phyloP scores from a whole-genome alignment of 1,284 basidiomycete genomes.

The Thecaphora thlaspeos region DNA sequence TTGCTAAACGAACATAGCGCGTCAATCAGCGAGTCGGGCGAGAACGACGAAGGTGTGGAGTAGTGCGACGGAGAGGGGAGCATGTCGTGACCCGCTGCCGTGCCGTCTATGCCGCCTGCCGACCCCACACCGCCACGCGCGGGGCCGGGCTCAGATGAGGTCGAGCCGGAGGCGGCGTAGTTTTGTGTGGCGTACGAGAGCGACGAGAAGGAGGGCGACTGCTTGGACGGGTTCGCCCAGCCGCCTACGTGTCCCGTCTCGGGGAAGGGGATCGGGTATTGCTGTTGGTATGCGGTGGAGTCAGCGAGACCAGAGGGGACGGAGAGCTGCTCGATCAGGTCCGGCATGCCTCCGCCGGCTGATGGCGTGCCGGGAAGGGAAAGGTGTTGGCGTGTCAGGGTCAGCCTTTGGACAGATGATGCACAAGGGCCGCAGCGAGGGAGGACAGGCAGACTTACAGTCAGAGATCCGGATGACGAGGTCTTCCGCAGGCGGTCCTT shows the following conservation, averaged over 20 bases:
- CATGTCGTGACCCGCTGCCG: not conserved
- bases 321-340: constrained; percentile 28
- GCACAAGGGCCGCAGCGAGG: no score
- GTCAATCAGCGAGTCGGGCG: constrained; percentile 34
- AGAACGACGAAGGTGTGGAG: not conserved
- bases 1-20: constrained; percentile 48
- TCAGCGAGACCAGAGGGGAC: not conserved
- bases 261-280: constrained; percentile 30
- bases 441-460: not conserved
- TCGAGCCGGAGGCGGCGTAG: constrained; percentile 1
- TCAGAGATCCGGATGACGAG: constrained; percentile 54
- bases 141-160: no score
- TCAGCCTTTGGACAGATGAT: no score
- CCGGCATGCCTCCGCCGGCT: constrained; percentile 28
- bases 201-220: not conserved
- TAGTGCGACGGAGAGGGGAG: not conserved
- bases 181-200: not conserved
- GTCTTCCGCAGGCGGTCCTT: constrained; percentile 50
- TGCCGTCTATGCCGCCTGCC: constrained; percentile 19
- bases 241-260: constrained; percentile 29
- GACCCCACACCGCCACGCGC: constrained; percentile 23
- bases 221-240: constrained; percentile 5
- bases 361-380: no score
- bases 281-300: constrained; percentile 4
- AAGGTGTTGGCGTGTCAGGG: no score